These are phyloP conservation scores for Penicillium capsulatum DNA, from an alignment of 2,329 filamentous ascomycete species.

Conservation along the genomic window DNA sequence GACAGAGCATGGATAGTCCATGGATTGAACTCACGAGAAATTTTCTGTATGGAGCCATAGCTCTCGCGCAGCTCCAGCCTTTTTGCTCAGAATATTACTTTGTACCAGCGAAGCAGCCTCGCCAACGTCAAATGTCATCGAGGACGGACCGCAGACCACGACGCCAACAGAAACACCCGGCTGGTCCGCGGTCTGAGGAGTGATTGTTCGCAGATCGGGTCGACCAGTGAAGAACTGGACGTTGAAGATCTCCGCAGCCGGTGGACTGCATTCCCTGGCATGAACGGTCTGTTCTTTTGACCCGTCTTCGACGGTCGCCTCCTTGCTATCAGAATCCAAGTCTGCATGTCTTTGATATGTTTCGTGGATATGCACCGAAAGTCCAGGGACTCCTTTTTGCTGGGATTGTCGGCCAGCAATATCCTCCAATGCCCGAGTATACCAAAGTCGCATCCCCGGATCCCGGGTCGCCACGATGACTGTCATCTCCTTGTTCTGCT, in stretches of 20 bases:
- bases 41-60: constrained; percentile 49
- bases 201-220: constrained; percentile 9
- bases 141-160: constrained; percentile 16
- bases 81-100: constrained; percentile 31
- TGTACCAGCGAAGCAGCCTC: constrained; percentile 47
- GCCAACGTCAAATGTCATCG: constrained; percentile 40
- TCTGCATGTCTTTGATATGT: constrained; percentile 1
- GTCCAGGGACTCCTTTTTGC: constrained; percentile 7
- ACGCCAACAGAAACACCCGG: constrained; percentile 12
- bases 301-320: constrained; percentile 1
- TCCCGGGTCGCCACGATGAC: constrained; percentile 18
- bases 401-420: constrained; percentile 8
- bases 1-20: no score
- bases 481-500: constrained; percentile 10
- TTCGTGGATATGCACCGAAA: constrained; percentile 17
- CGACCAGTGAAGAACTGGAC: constrained; percentile 12
- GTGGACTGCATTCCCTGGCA: constrained; percentile 9
- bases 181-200: constrained; percentile 5
- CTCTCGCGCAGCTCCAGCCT: constrained; percentile 21
- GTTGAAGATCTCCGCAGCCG: constrained; percentile 8
- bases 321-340: constrained; percentile 1
- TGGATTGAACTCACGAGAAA: constrained; percentile 43
- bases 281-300: constrained; percentile 3
- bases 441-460: constrained; percentile 17
- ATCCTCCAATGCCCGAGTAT: constrained; percentile 13